Evolutionary conservation across 305 asterid species (phyloP), one percentile per base, ranked within the genome.

Genomic region (Rubia tinctorum): DNA sequence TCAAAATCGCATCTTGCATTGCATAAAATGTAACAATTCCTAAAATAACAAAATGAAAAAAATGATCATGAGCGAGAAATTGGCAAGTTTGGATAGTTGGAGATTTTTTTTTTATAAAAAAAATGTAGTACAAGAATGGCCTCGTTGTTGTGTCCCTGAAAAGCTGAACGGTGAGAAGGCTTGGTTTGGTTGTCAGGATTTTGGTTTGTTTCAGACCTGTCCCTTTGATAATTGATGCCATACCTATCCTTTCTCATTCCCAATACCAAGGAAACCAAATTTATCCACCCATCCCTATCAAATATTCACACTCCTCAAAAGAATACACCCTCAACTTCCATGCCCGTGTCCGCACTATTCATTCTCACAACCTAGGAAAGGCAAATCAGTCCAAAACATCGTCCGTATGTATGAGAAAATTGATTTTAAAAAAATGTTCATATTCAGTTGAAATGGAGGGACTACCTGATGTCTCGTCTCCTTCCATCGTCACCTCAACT

Each of bases 111-210:
- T n/a, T n/a, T n/a, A n/a, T 20, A 17, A 68, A 20, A 51, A 67
- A 71, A 59, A 1, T 10, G 13, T 11, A 55, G 7, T 3, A 56
- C 69, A 75, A 71, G 47, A 27, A 65, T 71, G 68, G 40, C 83
- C 81, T 84, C 79, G 88, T 83, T 72, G 88, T 86, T 83, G 45
- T 82, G 91, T 88, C 89, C 63, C 86, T 78, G 56, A 83, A 88
- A 88, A 88, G 90, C 79, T 47, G 73, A 80, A 78, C 81, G 78
- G 74, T 70, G 80, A 69, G 74, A 40, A 66, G 75, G 70, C 75
- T 81, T 72, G 69, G 66, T 22, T 58, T 18, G 8, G 59, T 53
- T 77, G 89, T 84, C 89, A 77, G 84, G 25, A 53, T 53, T 17
- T 66, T 56, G 27, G 44, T 37, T 55, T 56, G 13, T 11, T 71